Base-by-base conservation (phyloP, 805 yeast genomes). In the Hagleromyces aurorensis region DNA sequence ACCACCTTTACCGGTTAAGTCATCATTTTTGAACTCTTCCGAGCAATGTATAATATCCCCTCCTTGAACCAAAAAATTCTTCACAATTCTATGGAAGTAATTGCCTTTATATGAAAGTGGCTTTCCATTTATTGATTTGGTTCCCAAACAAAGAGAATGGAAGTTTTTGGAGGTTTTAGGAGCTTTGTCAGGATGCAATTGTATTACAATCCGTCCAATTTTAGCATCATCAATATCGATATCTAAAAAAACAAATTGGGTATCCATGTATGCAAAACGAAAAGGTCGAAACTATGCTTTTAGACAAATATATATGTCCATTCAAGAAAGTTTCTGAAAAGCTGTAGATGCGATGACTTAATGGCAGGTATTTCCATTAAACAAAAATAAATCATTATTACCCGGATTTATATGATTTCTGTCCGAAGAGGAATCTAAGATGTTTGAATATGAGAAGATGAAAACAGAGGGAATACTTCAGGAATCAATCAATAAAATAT, bases 61-160 rank as follows among this genome's bases (percentile, higher is more conserved):
- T 3, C 73, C 75, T 51, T 79, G 87, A 11, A 80, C 57, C 64
- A 78, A 71, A 46, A 81, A 81, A 48, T 76, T 80, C 46, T 70
- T 75, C 29, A 80, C 61, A 2, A 78, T 71, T 32, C 83, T 61
- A 43, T 77, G 80, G 51, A 82, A 77, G 21, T 53, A 59, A 22
- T 67, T 70, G 13, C 60, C 50, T 36, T 66, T 61, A 33, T 61
- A 70, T 1, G 62, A 42, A 11, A 65, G 43, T 5, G 27, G 31
- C 11, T 39, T 36, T 4, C 48, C 56, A 15, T 44, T 37, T 6
- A 40, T 34, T 1, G 41, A 39, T 4, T 41, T 29, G 25, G 59
- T 62, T 7, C 67, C 61, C 15, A 46, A 41, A 43, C 78, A 68
- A 10, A 78, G 51, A 13, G 57, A 53, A 2, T 58, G 30, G 42